Base-by-base conservation (phyloP, 148 eudicot genomes). In the Vaccinium vitisidaea region DNA sequence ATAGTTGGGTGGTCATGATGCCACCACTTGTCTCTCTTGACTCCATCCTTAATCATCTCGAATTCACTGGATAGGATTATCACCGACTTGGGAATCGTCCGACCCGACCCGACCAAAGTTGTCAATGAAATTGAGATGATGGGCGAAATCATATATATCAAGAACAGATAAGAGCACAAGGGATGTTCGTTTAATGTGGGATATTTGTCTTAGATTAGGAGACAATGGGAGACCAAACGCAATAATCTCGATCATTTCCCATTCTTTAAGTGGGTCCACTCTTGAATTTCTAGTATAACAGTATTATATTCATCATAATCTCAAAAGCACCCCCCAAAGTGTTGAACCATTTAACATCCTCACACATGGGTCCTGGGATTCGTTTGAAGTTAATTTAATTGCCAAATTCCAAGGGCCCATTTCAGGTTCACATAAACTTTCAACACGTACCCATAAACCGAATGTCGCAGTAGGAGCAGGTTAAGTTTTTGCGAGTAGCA, bases 141-240 rank as follows among this genome's bases (percentile, higher is more conserved):
- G 36, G 74, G 4, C 18, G 36, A 69, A 27, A 69, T 69, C 74
- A 69, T 69, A 69, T 27, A 69, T 69, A 69, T 27, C 18, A 14
- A 12, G 30, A 27, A 69, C 30, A 69, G 74, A 69, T 69, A 39
- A 11, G 18, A 69, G 74, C 74, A 69, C 74, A 69, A 69, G 74
- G 74, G 74, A 13, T 69, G 74, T 32, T 69, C 18, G 18, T 69
- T 30, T 27, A 69, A 69, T 69, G 74, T 13, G 36, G 32, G 74
- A 69, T 69, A 69, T 69, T 69, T 27, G 74, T 69, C 74, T 25
- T 69, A 69, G 39, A 39, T 69, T 69, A 27, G 74, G 43, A 69
- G 74, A 69, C 74, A 27, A 27, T 23, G 74, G 39, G 43, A 69
- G 74, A 69, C 74, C 32, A 13, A 69, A 5, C 15, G 19, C 74